phyloP scores from a whole-genome alignment of 495 filamentous ascomycete species.

The Glutinoglossum americanum region DNA sequence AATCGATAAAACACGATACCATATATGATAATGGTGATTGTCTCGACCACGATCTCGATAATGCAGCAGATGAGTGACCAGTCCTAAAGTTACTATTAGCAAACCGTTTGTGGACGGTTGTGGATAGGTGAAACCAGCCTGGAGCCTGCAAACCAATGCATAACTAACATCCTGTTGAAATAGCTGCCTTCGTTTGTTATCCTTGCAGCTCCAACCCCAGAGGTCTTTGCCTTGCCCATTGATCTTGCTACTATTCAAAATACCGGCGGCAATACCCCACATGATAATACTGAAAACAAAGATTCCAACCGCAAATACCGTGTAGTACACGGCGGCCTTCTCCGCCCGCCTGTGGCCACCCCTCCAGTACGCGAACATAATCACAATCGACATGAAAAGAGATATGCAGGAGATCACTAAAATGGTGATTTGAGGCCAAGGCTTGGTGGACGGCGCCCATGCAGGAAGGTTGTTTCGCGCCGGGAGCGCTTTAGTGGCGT shows the following conservation, averaged over 20 bases:
- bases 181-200: conserved; percentile 56
- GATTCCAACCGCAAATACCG: conserved; percentile 71
- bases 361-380: conserved; percentile 74
- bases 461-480: conserved; percentile 56
- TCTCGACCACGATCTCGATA: conserved; percentile 86
- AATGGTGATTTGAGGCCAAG: conserved; percentile 78
- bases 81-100: conserved; percentile 30
- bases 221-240: conserved; percentile 62
- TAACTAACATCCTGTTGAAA: conserved; percentile 69
- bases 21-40: conserved; percentile 81
- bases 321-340: conserved; percentile 86
- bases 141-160: conserved; percentile 79
- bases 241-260: conserved; percentile 55
- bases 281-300: conserved; percentile 88
- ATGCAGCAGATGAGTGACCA: conserved; percentile 93
- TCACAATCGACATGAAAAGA: conserved; percentile 49
- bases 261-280: conserved; percentile 72
- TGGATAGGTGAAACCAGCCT: conserved; percentile 30
- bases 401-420: conserved; percentile 60
- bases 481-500: conserved; percentile 51
- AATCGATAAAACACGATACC: conserved; percentile 87
- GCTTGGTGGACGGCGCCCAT: conserved; percentile 59
- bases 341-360: conserved; percentile 78
- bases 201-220: conserved; percentile 90
- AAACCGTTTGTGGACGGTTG: neutral